Percentiles rank a stretch among this genome's conserved stretches.
Conservation (phyloP, 106 monocot species). For the Allium fistulosum region DNA sequence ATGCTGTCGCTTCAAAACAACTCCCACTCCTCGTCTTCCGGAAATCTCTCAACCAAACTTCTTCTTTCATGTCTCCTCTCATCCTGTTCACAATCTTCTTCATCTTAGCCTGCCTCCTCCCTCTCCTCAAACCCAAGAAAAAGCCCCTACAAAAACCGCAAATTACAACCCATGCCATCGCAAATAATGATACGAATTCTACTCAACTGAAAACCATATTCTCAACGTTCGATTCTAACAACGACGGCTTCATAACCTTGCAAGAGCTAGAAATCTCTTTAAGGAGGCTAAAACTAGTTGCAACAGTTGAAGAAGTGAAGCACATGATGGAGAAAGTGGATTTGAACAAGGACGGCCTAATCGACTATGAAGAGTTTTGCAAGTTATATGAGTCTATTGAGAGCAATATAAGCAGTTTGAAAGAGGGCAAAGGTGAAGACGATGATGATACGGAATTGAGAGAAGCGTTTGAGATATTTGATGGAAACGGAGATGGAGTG, state of each 20-base stretch:
- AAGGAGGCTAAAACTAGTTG: slow-evolving; percentile 16
- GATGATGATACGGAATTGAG: slow-evolving; percentile 22
- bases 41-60: too few species aligned
- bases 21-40: too few species aligned
- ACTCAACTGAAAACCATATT: slow-evolving; percentile 20
- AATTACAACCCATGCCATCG: neutral
- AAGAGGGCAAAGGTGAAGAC: neutral
- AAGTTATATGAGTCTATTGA: slow-evolving; percentile 27
- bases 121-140: slow-evolving; percentile 16
- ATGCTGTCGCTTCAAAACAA: too few species aligned
- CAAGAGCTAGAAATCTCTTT: slow-evolving; percentile 40
- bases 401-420: too few species aligned
- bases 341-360: slow-evolving; percentile 37
- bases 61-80: neutral
- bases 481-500: slow-evolving; percentile 43
- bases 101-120: slow-evolving; percentile 8
- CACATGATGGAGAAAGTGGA: slow-evolving; percentile 36
- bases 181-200: neutral
- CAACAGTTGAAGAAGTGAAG: slow-evolving; percentile 14
- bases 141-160: neutral
- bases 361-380: slow-evolving; percentile 43
- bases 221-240: slow-evolving; percentile 37
- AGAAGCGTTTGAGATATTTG: slow-evolving; percentile 59
- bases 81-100: slow-evolving; percentile 11
- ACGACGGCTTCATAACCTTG: slow-evolving; percentile 48